phyloP scores from a whole-genome alignment of 495 filamentous ascomycete genomes.

The Bathelium albidoporum region DNA sequence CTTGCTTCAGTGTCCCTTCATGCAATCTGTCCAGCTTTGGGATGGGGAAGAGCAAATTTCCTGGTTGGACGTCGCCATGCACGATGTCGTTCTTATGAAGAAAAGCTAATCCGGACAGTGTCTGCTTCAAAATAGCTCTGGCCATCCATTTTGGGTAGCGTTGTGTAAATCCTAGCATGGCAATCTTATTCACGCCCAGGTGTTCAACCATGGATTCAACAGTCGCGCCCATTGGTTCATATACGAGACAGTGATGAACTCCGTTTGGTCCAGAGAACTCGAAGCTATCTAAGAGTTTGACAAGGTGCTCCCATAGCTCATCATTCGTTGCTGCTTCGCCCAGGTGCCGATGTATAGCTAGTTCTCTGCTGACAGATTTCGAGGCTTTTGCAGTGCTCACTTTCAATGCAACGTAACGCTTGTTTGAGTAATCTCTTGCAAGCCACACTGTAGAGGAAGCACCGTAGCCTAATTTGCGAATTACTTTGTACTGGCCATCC shows the following conservation, averaged over 20 bases:
- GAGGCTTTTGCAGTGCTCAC: neutral
- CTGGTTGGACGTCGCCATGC: neutral
- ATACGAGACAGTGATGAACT: conserved; percentile 29
- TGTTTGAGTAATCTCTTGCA: conserved; percentile 23
- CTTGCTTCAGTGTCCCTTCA: neutral
- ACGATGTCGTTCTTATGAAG: neutral
- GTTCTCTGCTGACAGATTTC: neutral
- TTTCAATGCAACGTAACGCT: neutral
- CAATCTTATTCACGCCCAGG: neutral
- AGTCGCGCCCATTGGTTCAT: conserved; percentile 25
- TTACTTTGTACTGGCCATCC: conserved; percentile 29
- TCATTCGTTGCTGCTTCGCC: neutral
- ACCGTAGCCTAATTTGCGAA: conserved; percentile 37
- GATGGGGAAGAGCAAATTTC: conserved; percentile 5
- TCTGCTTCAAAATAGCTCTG: neutral
- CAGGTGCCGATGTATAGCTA: neutral
- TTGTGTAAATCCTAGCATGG: neutral
- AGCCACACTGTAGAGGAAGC: conserved; percentile 40
- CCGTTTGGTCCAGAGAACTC: conserved; percentile 18
- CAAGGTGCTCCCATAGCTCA: conserved; percentile 15
- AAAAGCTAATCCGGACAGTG: neutral
- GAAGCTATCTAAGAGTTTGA: conserved; percentile 29
- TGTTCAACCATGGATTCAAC: neutral
- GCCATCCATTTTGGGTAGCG: neutral
- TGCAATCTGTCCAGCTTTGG: neutral